Evolutionary conservation across 345 rosid species (phyloP), one percentile per base, ranked within the genome.

Genomic region (Camelina neglecta): DNA sequence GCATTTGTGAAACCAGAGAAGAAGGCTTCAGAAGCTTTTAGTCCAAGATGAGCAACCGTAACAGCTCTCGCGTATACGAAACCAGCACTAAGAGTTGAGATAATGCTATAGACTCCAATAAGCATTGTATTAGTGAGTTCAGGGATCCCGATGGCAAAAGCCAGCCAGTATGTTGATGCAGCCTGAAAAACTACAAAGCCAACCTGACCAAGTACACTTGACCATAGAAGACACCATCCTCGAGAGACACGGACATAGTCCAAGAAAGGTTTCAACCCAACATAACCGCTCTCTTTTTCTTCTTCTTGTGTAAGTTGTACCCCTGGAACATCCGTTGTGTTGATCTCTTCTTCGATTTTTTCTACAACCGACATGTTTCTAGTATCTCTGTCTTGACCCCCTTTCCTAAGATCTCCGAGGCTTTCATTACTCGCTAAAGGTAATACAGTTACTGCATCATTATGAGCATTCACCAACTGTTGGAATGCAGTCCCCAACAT

Each of bases 161-260:
- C 93, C 10, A 92, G 84, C 97, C 97, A 92, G 47, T 85, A 92
- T 35, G 88, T 89, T 7, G 96, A 64, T 38, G 84, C 87, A 65
- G 87, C 89, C 66, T 89, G 92, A 60, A 85, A 78, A 56, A 53
- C 77, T 47, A 83, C 83, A 79, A 89, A 92, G 62, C 67, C 82
- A 55, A 66, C 68, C 55, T 86, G 87, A 51, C 82, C 26, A 23
- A 65, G 3, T 38, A 78, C 4, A 61, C 84, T 45, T 11, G 82
- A 53, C 71, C 67, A 68, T 8, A 87, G 39, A 74, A 82, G 82
- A 56, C 48, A 59, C 11, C 68, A 69, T 72, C 89, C 93, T 62
- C 75, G 78, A 0, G 97, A 86, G 48, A 89, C 79, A 20, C 13
- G 39, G 2, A 91, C 10, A 72, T 89, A 91, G 84, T 91, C 93